Evolutionary conservation across 2,329 filamentous ascomycete species (phyloP).

Genomic region (Neofusicoccum laricinum): DNA sequence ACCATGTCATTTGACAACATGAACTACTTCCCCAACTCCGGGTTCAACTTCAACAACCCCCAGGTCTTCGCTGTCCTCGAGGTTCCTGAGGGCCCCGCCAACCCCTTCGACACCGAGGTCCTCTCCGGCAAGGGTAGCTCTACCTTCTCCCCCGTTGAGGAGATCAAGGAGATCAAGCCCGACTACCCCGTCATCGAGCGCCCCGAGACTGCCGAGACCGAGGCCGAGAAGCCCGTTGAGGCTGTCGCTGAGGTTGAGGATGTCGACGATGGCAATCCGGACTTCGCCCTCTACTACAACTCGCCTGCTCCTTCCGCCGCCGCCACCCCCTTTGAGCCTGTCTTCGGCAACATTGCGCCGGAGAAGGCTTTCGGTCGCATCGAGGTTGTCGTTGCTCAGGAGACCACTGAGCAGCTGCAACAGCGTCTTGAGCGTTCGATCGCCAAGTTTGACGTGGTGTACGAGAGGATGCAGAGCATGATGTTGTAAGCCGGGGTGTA

Average conservation of each 20-base stretch:
- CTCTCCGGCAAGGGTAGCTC: constrained; percentile 66
- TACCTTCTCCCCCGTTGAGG: constrained; percentile 27
- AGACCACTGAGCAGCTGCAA: constrained; percentile 28
- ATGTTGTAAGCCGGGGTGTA: constrained; percentile 26
- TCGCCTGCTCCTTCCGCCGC: constrained; percentile 28
- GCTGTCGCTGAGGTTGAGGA: constrained; percentile 49
- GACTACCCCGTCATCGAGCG: constrained; percentile 49
- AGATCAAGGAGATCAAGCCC: constrained; percentile 46
- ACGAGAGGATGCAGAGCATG: constrained; percentile 32
- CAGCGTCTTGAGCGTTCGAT: constrained; percentile 35
- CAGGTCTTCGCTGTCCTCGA: constrained; percentile 73
- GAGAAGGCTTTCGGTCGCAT: constrained; percentile 66
- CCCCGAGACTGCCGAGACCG: constrained; percentile 30
- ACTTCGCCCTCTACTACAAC: constrained; percentile 60
- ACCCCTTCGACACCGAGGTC: constrained; percentile 56
- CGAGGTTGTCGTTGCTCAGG: constrained; percentile 60
- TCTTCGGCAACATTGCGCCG: constrained; percentile 41
- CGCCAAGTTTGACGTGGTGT: constrained; percentile 31
- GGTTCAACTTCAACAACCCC: constrained; percentile 53
- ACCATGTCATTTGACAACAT: constrained; percentile 65
- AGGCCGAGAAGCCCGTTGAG: constrained; percentile 25
- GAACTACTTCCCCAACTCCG: constrained; percentile 50
- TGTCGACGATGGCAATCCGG: constrained; percentile 61
- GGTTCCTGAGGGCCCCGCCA: constrained; percentile 62
- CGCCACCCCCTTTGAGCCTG: constrained; percentile 30